These are phyloP conservation scores for Xylogone sp. DNA, from an alignment of 2,329 filamentous ascomycete genomes.

Conservation along the genomic window DNA sequence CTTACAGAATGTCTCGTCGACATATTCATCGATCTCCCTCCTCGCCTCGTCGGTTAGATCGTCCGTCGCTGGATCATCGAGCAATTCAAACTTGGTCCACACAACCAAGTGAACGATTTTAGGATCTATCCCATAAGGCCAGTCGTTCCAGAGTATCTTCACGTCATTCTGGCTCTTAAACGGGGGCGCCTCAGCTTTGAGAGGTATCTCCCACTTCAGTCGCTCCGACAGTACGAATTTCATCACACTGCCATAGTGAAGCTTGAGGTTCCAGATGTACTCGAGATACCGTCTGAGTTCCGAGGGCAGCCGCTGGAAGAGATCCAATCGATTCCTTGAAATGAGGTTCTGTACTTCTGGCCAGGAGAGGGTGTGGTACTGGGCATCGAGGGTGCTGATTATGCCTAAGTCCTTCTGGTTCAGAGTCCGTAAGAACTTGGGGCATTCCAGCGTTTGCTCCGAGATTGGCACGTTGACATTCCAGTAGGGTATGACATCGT, in stretches of 20 bases:
- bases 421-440: slow-evolving; percentile 62
- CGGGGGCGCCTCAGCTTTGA: slow-evolving; percentile 34
- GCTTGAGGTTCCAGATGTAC: slow-evolving; percentile 61
- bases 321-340: slow-evolving; percentile 62
- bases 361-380: slow-evolving; percentile 67
- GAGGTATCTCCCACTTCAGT: slow-evolving; percentile 60
- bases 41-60: slow-evolving; percentile 64
- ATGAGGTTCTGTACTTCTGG: slow-evolving; percentile 60
- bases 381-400: slow-evolving; percentile 65
- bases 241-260: slow-evolving; percentile 72
- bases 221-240: slow-evolving; percentile 69
- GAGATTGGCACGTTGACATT: slow-evolving; percentile 69
- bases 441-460: slow-evolving; percentile 63
- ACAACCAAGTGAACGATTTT: slow-evolving; percentile 82
- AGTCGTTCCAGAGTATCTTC: slow-evolving; percentile 84
- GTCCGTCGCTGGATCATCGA: slow-evolving; percentile 54
- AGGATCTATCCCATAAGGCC: slow-evolving; percentile 82
- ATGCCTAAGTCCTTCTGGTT: slow-evolving; percentile 66
- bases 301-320: slow-evolving; percentile 73
- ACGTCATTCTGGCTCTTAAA: slow-evolving; percentile 44
- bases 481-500: slow-evolving; percentile 61
- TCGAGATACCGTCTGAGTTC: slow-evolving; percentile 74
- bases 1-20: slow-evolving; percentile 61
- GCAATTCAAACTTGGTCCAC: slow-evolving; percentile 85
- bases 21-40: slow-evolving; percentile 65